These are phyloP conservation scores for Nigrospora osmanthi DNA, from an alignment of 2,329 filamentous ascomycete species.

Conservation along the genomic window DNA sequence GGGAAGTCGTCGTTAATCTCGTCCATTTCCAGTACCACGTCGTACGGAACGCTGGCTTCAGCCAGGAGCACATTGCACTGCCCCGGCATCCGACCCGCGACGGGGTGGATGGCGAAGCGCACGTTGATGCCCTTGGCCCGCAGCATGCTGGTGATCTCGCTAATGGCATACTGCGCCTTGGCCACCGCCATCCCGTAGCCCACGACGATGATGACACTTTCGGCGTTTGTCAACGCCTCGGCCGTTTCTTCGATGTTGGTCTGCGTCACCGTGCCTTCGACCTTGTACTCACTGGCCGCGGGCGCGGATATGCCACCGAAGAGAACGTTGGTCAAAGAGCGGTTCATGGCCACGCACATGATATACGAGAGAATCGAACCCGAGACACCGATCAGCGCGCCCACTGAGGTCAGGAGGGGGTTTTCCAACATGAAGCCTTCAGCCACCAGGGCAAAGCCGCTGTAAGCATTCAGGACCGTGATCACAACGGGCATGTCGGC, in stretches of 20 bases:
- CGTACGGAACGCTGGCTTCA: slow-evolving; percentile 81
- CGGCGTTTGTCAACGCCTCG: slow-evolving; percentile 65
- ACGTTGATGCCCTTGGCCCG: slow-evolving; percentile 73
- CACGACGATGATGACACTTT: slow-evolving; percentile 83
- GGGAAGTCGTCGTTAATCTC: slow-evolving; percentile 91
- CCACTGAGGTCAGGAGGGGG: slow-evolving; percentile 74
- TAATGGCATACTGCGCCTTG: slow-evolving; percentile 86
- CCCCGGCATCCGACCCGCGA: slow-evolving; percentile 86
- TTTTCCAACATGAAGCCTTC: slow-evolving; percentile 92
- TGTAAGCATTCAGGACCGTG: slow-evolving; percentile 85
- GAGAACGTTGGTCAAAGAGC: slow-evolving; percentile 79
- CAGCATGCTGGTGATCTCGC: slow-evolving; percentile 68
- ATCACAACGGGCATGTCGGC: slow-evolving; percentile 92
- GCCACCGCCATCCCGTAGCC: slow-evolving; percentile 94
- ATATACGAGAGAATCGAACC: slow-evolving; percentile 86
- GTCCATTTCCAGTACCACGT: slow-evolving; percentile 91
- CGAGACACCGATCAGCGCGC: slow-evolving; percentile 79
- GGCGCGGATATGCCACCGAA: slow-evolving; percentile 73
- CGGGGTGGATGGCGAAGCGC: slow-evolving; percentile 83
- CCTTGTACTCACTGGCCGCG: slow-evolving; percentile 58
- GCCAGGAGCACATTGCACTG: slow-evolving; percentile 89
- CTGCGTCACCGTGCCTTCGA: slow-evolving; percentile 72
- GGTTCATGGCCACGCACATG: slow-evolving; percentile 85
- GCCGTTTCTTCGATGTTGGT: slow-evolving; percentile 75
- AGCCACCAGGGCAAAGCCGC: slow-evolving; percentile 81